Conservation (phyloP, 106 monocot species). For the Acorus calamus region DNA sequence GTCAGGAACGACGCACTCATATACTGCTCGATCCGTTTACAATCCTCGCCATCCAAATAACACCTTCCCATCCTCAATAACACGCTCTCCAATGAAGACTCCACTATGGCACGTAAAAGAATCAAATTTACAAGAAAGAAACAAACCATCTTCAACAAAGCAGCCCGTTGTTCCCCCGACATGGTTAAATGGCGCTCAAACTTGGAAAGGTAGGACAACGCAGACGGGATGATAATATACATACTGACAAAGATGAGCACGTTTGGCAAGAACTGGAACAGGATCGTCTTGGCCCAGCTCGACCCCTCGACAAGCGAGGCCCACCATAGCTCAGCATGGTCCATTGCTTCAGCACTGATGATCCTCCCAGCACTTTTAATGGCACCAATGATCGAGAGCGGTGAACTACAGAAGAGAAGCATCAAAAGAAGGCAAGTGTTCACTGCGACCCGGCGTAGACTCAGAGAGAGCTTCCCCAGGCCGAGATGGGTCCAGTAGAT, state of each 20-base stretch:
- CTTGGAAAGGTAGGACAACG: slow-evolving; percentile 78
- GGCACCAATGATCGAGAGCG: slow-evolving; percentile 69
- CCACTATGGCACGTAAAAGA: slow-evolving; percentile 72
- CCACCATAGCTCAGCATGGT: slow-evolving; percentile 71
- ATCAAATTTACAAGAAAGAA: slow-evolving; percentile 98
- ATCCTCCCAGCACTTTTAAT: slow-evolving; percentile 86
- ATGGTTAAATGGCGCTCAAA: slow-evolving; percentile 92
- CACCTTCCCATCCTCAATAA: slow-evolving; percentile 88
- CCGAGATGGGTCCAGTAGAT: slow-evolving; percentile 98
- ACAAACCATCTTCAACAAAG: slow-evolving; percentile 90
- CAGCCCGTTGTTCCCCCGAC: slow-evolving; percentile 92
- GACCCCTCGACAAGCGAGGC: slow-evolving; percentile 71
- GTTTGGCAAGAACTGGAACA: slow-evolving; percentile 89
- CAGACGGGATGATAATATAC: slow-evolving; percentile 90
- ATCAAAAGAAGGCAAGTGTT: slow-evolving; percentile 78
- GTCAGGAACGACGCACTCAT: slow-evolving; percentile 89
- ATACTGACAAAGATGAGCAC: slow-evolving; percentile 94
- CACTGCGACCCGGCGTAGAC: slow-evolving; percentile 57
- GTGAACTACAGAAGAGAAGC: slow-evolving; percentile 92
- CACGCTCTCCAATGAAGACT: slow-evolving; percentile 82
- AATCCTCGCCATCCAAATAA: slow-evolving; percentile 86
- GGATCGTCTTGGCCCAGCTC: slow-evolving; percentile 67
- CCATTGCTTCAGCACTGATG: slow-evolving; percentile 91
- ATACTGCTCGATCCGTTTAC: slow-evolving; percentile 76
- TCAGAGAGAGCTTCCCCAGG: slow-evolving; percentile 57